These are phyloP conservation scores for Botrytis elliptica DNA, from an alignment of 2,329 filamentous ascomycete species.

Conservation along the genomic window DNA sequence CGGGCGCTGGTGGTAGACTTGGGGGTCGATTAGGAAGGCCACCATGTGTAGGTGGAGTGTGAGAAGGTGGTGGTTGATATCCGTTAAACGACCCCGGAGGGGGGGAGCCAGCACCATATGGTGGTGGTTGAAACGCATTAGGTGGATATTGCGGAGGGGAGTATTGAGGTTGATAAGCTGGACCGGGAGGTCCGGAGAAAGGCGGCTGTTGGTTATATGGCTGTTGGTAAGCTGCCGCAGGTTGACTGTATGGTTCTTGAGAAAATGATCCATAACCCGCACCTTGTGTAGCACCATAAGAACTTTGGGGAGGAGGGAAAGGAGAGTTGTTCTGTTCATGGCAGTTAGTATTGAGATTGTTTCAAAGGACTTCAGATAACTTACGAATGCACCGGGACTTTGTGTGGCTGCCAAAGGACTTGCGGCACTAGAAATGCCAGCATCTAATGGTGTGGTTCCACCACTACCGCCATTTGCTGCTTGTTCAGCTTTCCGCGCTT, in stretches of 20 bases:
- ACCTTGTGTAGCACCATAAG: constrained; percentile 36
- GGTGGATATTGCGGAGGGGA: constrained; percentile 38
- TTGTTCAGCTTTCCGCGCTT: constrained; percentile 64
- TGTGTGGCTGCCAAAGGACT: constrained; percentile 51
- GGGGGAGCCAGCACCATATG: constrained; percentile 39
- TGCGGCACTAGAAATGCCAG: constrained; percentile 33
- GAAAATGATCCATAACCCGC: constrained; percentile 39
- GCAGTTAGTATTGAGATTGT: constrained; percentile 23
- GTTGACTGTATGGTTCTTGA: constrained; percentile 41
- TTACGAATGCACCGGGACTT: constrained; percentile 58
- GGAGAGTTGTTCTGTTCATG: constrained; percentile 37
- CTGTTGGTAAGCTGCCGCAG: constrained; percentile 45
- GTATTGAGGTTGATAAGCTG: constrained; percentile 38
- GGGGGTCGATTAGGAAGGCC: constrained; percentile 51
- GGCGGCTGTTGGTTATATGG: constrained; percentile 40
- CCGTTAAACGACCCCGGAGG: constrained; percentile 45
- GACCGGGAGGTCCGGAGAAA: constrained; percentile 39
- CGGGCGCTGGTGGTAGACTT: constrained; percentile 54
- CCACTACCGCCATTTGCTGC: constrained; percentile 55
- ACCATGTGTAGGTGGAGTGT: constrained; percentile 42
- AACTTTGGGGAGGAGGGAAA: constrained; percentile 35
- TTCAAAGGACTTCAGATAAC: constrained; percentile 39
- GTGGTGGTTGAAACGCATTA: constrained; percentile 20
- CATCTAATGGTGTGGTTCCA: constrained; percentile 51
- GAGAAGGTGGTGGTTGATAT: constrained; percentile 43